Evolutionary conservation across 306 rosid genomes (phyloP), one percentile per base, ranked within the genome.

Genomic region (Sicyos baderoa): DNA sequence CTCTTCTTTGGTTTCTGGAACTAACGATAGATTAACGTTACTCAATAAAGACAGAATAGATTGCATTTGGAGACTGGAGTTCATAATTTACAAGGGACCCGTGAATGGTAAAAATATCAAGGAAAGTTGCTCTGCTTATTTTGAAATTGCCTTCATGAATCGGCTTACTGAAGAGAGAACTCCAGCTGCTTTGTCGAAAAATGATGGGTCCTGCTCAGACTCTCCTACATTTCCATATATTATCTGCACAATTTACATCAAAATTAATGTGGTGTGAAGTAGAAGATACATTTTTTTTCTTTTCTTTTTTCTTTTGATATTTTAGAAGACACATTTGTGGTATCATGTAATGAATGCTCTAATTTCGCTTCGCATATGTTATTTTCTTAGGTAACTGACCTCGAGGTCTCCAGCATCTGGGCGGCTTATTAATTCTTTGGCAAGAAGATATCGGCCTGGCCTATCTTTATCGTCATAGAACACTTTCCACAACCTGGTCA

Each of bases 341-440:
- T 4, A 17, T 17, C 5, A 37, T 62, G 13, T n/a, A 37, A 9
- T 17, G 7, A 37, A 32, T 60, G 25, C 50, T 62, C n/a, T n/a
- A n/a, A n/a, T n/a, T n/a, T n/a, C 29, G 32, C 37, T 40, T 62
- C 68, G 7, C n/a, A 17, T 37, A 37, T 40, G 27, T 17, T 62
- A 61, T 62, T 18, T 65, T 65, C 71, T 21, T 23, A 65, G 71
- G 54, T 75, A 77, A 86, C 82, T 57, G 51, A 89, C 97, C 91
- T 93, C 98, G 42, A 93, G 83, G 9, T 93, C 98, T 72, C 85
- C 95, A 22, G 91, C 72, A 68, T 89, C 95, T 13, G 98, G 98
- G 70, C 91, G 95, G 66, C 75, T 76, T 55, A 82, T 40, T 37
- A 86, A 83, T 71, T 93, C 95, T 84, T 86, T 86, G 76, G 95